Conservation (phyloP, 106 monocot genomes). For the Posidonia australis region DNA sequence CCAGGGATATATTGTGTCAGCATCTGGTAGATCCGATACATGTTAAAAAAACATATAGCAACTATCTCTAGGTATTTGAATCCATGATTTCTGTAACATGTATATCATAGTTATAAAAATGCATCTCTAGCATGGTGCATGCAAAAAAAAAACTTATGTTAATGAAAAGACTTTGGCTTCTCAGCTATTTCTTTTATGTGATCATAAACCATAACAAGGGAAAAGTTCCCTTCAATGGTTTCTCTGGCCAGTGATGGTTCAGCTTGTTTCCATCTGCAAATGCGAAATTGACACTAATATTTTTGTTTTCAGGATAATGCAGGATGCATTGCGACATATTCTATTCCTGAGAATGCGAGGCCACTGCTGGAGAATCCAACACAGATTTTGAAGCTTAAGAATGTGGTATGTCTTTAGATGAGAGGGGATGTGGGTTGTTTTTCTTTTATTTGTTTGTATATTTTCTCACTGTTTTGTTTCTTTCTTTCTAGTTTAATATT, state of each 20-base stretch:
- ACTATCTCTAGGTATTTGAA: too few relatives aligned
- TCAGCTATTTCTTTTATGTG: too few relatives aligned
- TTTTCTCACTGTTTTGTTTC: neutral
- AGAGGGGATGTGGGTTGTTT: neutral
- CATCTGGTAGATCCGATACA: too few relatives aligned
- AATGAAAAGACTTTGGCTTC: too few relatives aligned
- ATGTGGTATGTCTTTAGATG: constrained; percentile 47
- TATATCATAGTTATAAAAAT: too few relatives aligned
- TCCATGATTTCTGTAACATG: too few relatives aligned
- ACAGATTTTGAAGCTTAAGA: constrained; percentile 58
- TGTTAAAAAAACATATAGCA: too few relatives aligned
- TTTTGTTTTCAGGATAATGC: constrained; percentile 29
- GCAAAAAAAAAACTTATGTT: too few relatives aligned
- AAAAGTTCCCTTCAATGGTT: neutral
- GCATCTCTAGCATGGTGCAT: too few relatives aligned
- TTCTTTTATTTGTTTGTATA: neutral
- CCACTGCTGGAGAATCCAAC: constrained; percentile 58
- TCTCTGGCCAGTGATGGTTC: neutral
- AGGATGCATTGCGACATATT: constrained; percentile 37
- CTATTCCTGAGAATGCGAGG: constrained; percentile 57
- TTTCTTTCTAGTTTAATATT: constrained; percentile 33
- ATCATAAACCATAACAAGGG: too few relatives aligned
- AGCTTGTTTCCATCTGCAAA: neutral
- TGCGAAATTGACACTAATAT: neutral
- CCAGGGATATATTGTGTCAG: too few relatives aligned